Percentiles rank a stretch among this genome's conserved stretches.
These are phyloP conservation scores for Eutrema yunnanense DNA, from an alignment of 345 rosid genomes.

Conservation along the genomic window DNA sequence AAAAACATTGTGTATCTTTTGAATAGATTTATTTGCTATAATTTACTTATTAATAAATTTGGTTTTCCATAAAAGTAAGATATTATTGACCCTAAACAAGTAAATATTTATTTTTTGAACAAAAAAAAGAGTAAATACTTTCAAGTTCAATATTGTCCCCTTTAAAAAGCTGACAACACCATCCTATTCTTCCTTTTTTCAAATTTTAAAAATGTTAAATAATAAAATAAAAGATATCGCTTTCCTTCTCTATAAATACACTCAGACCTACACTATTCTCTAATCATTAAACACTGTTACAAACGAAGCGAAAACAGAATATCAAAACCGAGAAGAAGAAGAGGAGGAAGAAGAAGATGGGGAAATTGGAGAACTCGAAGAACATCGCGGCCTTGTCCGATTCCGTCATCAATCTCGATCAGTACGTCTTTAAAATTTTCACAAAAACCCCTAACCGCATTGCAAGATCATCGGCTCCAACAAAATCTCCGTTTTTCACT, in stretches of 20 bases:
- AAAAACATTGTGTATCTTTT: no score
- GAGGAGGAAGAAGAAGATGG: conserved; percentile 20
- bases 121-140: neutral
- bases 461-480: conserved; percentile 10
- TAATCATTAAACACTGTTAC: conserved; percentile 24
- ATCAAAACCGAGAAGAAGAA: neutral
- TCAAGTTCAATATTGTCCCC: neutral
- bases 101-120: no score
- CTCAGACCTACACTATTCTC: conserved; percentile 17
- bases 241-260: conserved; percentile 23
- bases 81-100: conserved; percentile 1
- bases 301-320: neutral
- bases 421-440: conserved; percentile 11
- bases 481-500: conserved; percentile 7
- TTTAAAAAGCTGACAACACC: neutral
- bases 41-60: neutral
- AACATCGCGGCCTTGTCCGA: conserved; percentile 19
- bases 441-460: conserved; percentile 10
- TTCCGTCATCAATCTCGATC: conserved; percentile 23
- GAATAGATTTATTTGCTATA: no score
- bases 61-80: neutral
- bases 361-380: conserved; percentile 21
- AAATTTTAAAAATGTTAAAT: neutral
- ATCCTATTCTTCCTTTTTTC: neutral
- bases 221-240: conserved; percentile 18